Evolutionary conservation across 352 stramenopile genomes (phyloP), one percentile per base, ranked within the genome.

Genomic region (Halophytophthora batemanensis): DNA sequence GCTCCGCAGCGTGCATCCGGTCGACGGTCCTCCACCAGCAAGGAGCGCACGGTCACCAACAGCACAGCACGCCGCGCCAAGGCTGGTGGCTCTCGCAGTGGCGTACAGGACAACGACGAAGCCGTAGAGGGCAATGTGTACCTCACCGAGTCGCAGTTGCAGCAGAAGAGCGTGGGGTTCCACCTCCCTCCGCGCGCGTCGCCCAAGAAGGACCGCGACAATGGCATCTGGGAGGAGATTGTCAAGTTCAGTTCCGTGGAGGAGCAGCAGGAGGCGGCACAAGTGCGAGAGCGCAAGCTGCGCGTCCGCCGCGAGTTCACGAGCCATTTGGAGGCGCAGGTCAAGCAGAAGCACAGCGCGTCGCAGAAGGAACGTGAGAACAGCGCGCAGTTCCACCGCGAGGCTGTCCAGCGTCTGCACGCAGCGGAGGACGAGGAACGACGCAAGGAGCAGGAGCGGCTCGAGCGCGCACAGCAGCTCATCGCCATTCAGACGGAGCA

Each of bases 141-240:
- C 42, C 6, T 90, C 8, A 89, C 74, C 0, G 71, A 90, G 51
- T 55, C 81, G 11, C 81, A 89, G 55, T 51, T 87, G 6, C 82
- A 89, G 53, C 82, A 92, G 47, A 68, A 75, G 29, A 86, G 77
- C 39, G 64, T 74, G 23, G 82, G 79, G 21, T 92, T 92, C 50
- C 63, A 58, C 0, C 37, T 90, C 49, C 77, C 80, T 28, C 75
- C 77, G 18, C 74, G 66, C 17, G 74, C 65, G 14, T 90, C 77
- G 11, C 77, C 80, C 2, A 86, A 87, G 53, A 90, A 90, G 50
- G 73, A 87, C n/a, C 82, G 85, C 11, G 71, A 69, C 56, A 85
- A 81, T 46, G 75, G 78, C 23, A 90, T 93, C 36, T 93, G 82
- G 82, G 79, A 90, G 43, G 73, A 90, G 47, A 90, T 93, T 45